Evolutionary conservation across 345 rosid species (phyloP).

Genomic region (Cardamine chenopodiifolia): DNA sequence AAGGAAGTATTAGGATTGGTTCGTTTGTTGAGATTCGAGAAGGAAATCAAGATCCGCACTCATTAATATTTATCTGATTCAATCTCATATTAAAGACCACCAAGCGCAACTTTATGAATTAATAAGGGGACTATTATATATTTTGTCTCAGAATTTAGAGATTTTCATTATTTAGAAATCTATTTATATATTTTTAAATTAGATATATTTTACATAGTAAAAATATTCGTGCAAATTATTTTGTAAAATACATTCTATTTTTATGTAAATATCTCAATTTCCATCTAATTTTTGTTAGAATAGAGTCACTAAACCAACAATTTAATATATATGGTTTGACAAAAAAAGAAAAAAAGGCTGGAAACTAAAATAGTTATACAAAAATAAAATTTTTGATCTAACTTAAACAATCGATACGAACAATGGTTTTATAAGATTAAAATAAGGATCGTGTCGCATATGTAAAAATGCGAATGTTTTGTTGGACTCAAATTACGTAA

Average conservation of each 20-base stretch:
- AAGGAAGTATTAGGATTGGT: background rate
- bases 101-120: background rate
- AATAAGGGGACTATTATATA: too few relatives aligned
- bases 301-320: too few relatives aligned
- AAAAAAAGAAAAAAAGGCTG: too few relatives aligned
- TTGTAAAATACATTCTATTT: too few relatives aligned
- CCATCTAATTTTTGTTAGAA: too few relatives aligned
- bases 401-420: background rate
- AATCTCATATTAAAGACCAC: slow-evolving; percentile 7
- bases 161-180: too few relatives aligned
- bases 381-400: background rate
- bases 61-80: slow-evolving; percentile 12
- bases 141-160: too few relatives aligned
- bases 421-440: background rate
- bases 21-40: background rate
- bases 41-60: slow-evolving; percentile 14
- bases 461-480: background rate
- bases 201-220: too few relatives aligned
- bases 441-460: background rate
- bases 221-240: too few relatives aligned
- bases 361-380: background rate
- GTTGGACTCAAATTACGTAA: background rate
- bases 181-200: too few relatives aligned
- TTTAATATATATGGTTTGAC: too few relatives aligned
- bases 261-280: too few relatives aligned